Evolutionary conservation across 1,284 basidiomycete species (phyloP), one percentile per base, ranked within the genome.

Genomic region (Ustilago shanxiensis): DNA sequence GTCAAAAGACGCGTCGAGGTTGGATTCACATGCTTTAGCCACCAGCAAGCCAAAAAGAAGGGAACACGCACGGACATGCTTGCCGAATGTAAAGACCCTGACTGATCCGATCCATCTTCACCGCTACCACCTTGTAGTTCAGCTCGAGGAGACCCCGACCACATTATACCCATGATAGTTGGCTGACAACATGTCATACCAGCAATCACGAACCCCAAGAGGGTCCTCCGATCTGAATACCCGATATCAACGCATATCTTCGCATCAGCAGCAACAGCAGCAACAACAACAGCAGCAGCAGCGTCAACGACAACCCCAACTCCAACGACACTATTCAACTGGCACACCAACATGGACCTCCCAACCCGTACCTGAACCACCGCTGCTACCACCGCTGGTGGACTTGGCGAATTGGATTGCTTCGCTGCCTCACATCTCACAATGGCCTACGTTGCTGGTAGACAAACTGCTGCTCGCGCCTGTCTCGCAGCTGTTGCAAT

Each of bases 371-470:
- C 71, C 75, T 11, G 70, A 72, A 18, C 70, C 75, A 10, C 75
- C 75, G 13, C 66, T 77, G 18, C 41, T 73, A 0, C 64, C 75
- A 26, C 71, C 66, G 9, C 60, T 77, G 13, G 71, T 65, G 10
- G 75, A 73, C 16, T 56, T 73, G 24, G 67, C 72, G 20, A 68
- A 70, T 45, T 73, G 66, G 66, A 66, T 83, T 37, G 67, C 74
- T n/a, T 45, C 62, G 2, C 59, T 83, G 18, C 81, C 81, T 3
- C 80, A 65, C 20, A 68, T 81, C 29, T 41, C 47, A 18, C 44
- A 70, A 39, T 83, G 81, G 81, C 81, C 80, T 8, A 47, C 66
- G n/a, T 37, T 80, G 41, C 20, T 77, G 3, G 26, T 81, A 1
- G 64, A 79, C 13, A 57, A 61, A 14, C 39, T 79, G 8, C 28